A percentile compares a stretch with the other conserved stretches of the same genome.
These are phyloP conservation scores for Huntiella decipiens DNA, from an alignment of 2,329 filamentous ascomycete genomes.

Conservation along the genomic window DNA sequence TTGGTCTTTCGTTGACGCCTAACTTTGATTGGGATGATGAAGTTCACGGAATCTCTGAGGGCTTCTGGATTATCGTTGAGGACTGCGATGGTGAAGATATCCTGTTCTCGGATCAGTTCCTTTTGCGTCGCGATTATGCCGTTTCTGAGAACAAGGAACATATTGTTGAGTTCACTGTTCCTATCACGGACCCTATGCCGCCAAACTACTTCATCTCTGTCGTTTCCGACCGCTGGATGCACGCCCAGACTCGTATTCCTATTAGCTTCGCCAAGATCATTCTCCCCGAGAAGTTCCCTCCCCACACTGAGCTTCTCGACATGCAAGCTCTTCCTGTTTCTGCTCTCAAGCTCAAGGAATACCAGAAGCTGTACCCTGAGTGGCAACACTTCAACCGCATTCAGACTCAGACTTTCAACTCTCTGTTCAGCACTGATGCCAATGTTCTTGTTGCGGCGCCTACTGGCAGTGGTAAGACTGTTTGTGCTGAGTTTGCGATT, in stretches of 20 bases:
- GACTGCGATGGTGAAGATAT: slow-evolving; percentile 96
- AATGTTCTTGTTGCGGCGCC: slow-evolving; percentile 89
- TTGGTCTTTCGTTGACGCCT: slow-evolving; percentile 79
- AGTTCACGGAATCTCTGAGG: slow-evolving; percentile 72
- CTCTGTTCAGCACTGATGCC: slow-evolving; percentile 74
- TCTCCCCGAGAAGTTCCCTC: slow-evolving; percentile 84
- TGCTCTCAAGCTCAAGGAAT: slow-evolving; percentile 73
- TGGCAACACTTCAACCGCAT: slow-evolving; percentile 92
- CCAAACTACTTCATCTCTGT: slow-evolving; percentile 97
- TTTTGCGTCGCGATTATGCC: slow-evolving; percentile 79
- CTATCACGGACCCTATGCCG: slow-evolving; percentile 93
- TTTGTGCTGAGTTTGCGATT: slow-evolving; percentile 87
- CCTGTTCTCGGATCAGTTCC: slow-evolving; percentile 82
- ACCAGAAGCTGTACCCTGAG: slow-evolving; percentile 58
- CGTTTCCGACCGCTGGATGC: slow-evolving; percentile 94
- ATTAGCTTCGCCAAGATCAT: slow-evolving; percentile 92
- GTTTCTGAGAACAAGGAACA: slow-evolving; percentile 77
- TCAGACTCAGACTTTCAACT: slow-evolving; percentile 93
- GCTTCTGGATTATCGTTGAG: slow-evolving; percentile 93
- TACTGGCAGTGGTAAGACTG: slow-evolving; percentile 87
- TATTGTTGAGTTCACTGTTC: slow-evolving; percentile 85
- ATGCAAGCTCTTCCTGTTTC: slow-evolving; percentile 79
- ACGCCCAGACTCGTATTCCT: slow-evolving; percentile 80
- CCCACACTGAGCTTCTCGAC: slow-evolving; percentile 80
- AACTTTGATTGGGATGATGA: slow-evolving; percentile 92